Evolutionary conservation across 2,329 filamentous ascomycete genomes (phyloP).

Genomic region (Diaporthe amygdali): DNA sequence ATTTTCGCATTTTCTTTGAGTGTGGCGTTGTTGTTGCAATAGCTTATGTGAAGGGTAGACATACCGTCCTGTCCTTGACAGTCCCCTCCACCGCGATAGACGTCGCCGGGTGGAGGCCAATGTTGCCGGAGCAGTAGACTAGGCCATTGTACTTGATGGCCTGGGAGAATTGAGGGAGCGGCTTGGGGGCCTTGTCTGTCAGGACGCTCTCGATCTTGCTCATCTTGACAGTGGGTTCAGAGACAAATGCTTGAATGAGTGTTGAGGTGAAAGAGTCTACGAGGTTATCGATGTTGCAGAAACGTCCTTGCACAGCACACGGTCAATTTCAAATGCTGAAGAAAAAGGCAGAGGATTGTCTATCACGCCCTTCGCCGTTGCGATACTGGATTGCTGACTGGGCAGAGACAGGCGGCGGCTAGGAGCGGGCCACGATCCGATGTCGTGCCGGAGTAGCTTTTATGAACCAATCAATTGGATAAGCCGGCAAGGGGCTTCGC

Average conservation of each 20-base stretch:
- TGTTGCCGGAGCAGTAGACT: constrained; percentile 73
- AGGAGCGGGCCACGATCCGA: constrained; percentile 1
- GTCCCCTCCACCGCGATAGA: constrained; percentile 60
- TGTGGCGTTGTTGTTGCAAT: no score
- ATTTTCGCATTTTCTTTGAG: constrained; percentile 2
- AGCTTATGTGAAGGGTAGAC: constrained; percentile 28
- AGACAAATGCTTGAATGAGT: not conserved
- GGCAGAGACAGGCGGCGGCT: not conserved
- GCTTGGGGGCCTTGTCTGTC: constrained; percentile 54
- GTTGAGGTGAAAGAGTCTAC: not conserved
- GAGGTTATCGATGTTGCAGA: not conserved
- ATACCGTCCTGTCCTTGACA: constrained; percentile 57
- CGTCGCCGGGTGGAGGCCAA: constrained; percentile 63
- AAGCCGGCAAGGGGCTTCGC: not conserved
- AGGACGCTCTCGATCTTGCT: constrained; percentile 39
- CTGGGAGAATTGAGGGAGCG: constrained; percentile 63
- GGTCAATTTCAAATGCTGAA: not conserved
- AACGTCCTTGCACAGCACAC: not conserved
- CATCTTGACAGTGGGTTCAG: not conserved
- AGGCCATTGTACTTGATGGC: constrained; percentile 68
- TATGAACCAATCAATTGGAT: not conserved
- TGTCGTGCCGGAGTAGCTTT: constrained; percentile 10
- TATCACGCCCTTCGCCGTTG: not conserved
- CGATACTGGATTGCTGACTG: not conserved
- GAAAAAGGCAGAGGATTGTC: not conserved